Percentiles rank a stretch among this genome's conserved stretches.
These are phyloP conservation scores for Scedosporium aurantiacum DNA, from an alignment of 2,329 filamentous ascomycete species.

Conservation along the genomic window DNA sequence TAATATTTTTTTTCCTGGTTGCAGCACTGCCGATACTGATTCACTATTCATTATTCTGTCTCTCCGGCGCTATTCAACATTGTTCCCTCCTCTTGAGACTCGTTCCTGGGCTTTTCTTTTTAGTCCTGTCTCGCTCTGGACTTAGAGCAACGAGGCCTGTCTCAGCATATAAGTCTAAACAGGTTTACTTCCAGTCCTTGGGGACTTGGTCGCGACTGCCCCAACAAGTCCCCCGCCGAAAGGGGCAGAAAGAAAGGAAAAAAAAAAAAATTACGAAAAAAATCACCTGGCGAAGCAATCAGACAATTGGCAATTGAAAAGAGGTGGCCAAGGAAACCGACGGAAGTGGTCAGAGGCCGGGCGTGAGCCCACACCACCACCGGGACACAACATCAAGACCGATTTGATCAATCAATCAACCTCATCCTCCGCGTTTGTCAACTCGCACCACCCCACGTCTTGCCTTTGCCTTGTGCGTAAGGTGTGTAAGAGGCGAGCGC, in stretches of 20 bases:
- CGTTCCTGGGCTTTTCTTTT: not conserved
- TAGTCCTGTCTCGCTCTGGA: not conserved
- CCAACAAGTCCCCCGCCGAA: not conserved
- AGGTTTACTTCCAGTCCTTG: no score
- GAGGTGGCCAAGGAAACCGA: not conserved
- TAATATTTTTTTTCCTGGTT: not conserved
- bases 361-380: not conserved
- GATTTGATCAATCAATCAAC: no score
- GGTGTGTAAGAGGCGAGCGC: not conserved
- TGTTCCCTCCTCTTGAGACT: not conserved
- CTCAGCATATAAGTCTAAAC: no score
- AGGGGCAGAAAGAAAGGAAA: not conserved
- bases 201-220: not conserved
- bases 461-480: not conserved
- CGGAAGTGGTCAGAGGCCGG: not conserved
- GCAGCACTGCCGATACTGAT: not conserved
- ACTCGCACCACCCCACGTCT: not conserved
- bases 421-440: no score
- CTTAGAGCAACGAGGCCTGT: no score
- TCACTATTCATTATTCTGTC: not conserved
- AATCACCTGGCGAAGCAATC: not conserved
- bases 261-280: not conserved
- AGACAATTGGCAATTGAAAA: not conserved
- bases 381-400: not conserved
- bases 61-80: not conserved